These are phyloP conservation scores for Linnemannia schmuckeri DNA, from an alignment of 192 early-diverging fungal genomes.

Conservation along the genomic window DNA sequence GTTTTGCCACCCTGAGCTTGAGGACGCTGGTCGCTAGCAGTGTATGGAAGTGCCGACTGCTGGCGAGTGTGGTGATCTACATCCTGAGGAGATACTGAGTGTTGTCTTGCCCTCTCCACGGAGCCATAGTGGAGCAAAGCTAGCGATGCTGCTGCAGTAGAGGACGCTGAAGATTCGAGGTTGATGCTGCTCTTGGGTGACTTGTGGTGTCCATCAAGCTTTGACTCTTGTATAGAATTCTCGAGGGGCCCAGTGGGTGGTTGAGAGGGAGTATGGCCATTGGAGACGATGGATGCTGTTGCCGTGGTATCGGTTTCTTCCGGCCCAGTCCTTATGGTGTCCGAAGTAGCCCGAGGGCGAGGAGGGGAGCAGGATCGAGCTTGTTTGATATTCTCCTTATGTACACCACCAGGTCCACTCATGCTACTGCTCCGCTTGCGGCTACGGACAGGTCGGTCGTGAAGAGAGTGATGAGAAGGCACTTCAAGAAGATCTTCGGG, in stretches of 20 bases:
- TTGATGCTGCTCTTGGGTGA: not conserved
- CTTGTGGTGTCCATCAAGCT: not conserved
- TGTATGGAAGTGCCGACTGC: not conserved
- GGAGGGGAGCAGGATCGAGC: conserved; percentile 30
- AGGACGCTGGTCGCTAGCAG: not conserved
- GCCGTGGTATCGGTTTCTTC: not conserved
- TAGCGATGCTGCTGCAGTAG: not conserved
- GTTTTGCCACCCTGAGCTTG: not conserved
- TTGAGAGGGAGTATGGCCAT: not conserved
- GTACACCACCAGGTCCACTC: conserved; percentile 14
- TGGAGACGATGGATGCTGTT: not conserved
- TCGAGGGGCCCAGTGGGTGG: not conserved
- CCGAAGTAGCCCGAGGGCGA: conserved; percentile 8
- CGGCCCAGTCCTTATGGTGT: not conserved
- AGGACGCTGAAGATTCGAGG: not conserved
- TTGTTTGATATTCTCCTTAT: conserved; percentile 22
- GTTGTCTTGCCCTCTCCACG: not conserved
- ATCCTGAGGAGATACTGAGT: not conserved
- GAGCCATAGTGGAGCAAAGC: not conserved
- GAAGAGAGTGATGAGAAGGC: not conserved
- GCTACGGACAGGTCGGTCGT: not conserved
- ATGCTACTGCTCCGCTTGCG: conserved; percentile 31
- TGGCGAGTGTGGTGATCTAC: not conserved
- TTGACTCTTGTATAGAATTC: not conserved
- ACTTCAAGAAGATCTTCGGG: not conserved